phyloP scores from a whole-genome alignment of 371 early-diverging fungal genomes.

The Rhizopus delemar region DNA sequence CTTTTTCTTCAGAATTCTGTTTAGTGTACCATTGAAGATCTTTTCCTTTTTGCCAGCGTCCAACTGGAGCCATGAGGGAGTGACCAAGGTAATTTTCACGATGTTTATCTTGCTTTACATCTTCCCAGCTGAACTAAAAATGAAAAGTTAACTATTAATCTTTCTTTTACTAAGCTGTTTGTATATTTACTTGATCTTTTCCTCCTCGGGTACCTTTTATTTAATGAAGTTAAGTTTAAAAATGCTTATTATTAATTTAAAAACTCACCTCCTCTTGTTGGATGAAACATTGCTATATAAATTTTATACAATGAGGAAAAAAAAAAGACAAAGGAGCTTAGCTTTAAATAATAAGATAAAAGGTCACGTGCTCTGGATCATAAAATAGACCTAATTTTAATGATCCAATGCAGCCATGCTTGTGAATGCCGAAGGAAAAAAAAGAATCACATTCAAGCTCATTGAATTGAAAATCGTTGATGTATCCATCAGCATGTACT shows the following conservation, averaged over 20 bases:
- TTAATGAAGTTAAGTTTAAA: slow-evolving; percentile 8
- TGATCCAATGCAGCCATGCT: too few relatives aligned
- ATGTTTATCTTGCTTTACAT: slow-evolving; percentile 81
- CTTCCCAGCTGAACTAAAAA: slow-evolving; percentile 59
- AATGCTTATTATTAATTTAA: not conserved
- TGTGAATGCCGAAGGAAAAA: too few relatives aligned
- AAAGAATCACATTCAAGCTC: too few relatives aligned
- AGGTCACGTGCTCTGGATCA: too few relatives aligned
- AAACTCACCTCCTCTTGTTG: slow-evolving; percentile 50
- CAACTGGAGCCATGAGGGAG: slow-evolving; percentile 81
- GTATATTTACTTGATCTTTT: slow-evolving; percentile 54
- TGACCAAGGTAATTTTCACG: slow-evolving; percentile 88
- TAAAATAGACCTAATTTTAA: too few relatives aligned
- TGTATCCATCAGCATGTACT: too few relatives aligned
- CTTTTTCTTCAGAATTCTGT: slow-evolving; percentile 37
- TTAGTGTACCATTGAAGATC: slow-evolving; percentile 80
- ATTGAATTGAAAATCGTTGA: too few relatives aligned
- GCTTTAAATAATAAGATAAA: not conserved
- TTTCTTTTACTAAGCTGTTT: slow-evolving; percentile 6
- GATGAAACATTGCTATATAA: slow-evolving; percentile 46
- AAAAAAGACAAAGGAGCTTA: not conserved
- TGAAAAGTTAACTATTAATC: not conserved
- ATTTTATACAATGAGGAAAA: not conserved
- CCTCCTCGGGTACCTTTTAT: slow-evolving; percentile 61
- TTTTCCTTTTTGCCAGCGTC: slow-evolving; percentile 66